Evolutionary conservation across 1,284 basidiomycete species (phyloP).

Genomic region (Pseudozyma hubeiensis): DNA sequence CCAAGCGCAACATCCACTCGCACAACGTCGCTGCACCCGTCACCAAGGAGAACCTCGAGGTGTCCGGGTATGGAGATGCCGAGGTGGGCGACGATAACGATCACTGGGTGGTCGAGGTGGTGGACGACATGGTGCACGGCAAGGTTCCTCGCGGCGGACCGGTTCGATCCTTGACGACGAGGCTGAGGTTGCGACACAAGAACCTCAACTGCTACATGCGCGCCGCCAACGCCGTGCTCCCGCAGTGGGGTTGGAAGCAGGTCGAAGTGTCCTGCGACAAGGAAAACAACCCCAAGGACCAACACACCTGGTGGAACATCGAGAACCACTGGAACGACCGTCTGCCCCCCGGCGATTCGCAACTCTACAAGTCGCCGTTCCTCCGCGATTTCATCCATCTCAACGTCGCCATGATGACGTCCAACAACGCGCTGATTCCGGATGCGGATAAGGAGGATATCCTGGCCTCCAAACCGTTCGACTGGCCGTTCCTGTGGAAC

Average conservation of each 20-base stretch:
- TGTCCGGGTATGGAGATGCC: constrained; percentile 89
- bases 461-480: constrained; percentile 87
- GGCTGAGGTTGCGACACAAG: constrained; percentile 85
- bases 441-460: constrained; percentile 99
- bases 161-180: constrained; percentile 89
- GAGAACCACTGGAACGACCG: constrained; percentile 95
- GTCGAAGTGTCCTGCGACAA: constrained; percentile 94
- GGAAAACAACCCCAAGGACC: constrained; percentile 83
- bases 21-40: constrained; percentile 88
- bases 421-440: constrained; percentile 95
- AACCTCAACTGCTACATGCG: constrained; percentile 78
- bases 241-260: constrained; percentile 99
- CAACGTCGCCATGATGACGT: constrained; percentile 99
- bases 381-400: constrained; percentile 97
- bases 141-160: constrained; percentile 75
- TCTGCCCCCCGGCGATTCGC: constrained; percentile 83
- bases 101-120: constrained; percentile 92
- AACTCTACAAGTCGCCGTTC: constrained; percentile 90
- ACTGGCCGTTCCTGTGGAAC: constrained; percentile 96
- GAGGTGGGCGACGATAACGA: constrained; percentile 89
- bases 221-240: constrained; percentile 87
- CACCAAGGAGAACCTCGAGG: constrained; percentile 89
- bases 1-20: constrained; percentile 91
- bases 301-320: constrained; percentile 97
- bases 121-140: constrained; percentile 78